phyloP scores from a whole-genome alignment of 805 yeast genomes.

The Schwanniomyces yamadae region DNA sequence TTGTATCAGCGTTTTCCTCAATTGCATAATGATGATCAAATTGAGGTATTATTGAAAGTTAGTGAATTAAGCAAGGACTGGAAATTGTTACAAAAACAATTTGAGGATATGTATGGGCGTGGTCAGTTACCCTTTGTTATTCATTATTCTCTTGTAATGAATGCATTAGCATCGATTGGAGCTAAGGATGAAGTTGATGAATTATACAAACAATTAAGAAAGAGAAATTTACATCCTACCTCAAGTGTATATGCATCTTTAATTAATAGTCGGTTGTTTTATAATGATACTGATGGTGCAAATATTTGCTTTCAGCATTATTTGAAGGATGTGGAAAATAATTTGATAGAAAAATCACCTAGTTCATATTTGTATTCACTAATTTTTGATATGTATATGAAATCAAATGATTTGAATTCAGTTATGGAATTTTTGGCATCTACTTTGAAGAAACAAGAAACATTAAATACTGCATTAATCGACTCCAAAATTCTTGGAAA shows the following conservation, averaged over 20 bases:
- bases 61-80: conserved; percentile 50
- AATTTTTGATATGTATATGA: conserved; percentile 26
- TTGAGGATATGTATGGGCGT: conserved; percentile 55
- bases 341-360: conserved; percentile 13
- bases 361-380: conserved; percentile 26
- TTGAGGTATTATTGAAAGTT: conserved; percentile 46
- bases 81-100: conserved; percentile 53
- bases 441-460: conserved; percentile 18
- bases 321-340: conserved; percentile 16
- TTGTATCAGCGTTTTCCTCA: conserved; percentile 36
- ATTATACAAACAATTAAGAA: conserved; percentile 47
- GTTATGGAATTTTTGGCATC: conserved; percentile 27
- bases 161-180: conserved; percentile 52
- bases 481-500: conserved; percentile 14
- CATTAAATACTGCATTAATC: conserved; percentile 14
- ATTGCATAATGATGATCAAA: conserved; percentile 48
- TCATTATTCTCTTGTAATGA: conserved; percentile 63
- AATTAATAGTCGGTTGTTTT: conserved; percentile 39
- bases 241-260: conserved; percentile 44
- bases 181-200: conserved; percentile 47
- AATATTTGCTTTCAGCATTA: conserved; percentile 27
- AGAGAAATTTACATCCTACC: conserved; percentile 49
- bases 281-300: conserved; percentile 35
- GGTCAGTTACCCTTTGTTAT: conserved; percentile 51
- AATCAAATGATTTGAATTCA: conserved; percentile 21